Conservation (phyloP, 2,329 filamentous ascomycete genomes). For the Ophiostoma sp. region DNA sequence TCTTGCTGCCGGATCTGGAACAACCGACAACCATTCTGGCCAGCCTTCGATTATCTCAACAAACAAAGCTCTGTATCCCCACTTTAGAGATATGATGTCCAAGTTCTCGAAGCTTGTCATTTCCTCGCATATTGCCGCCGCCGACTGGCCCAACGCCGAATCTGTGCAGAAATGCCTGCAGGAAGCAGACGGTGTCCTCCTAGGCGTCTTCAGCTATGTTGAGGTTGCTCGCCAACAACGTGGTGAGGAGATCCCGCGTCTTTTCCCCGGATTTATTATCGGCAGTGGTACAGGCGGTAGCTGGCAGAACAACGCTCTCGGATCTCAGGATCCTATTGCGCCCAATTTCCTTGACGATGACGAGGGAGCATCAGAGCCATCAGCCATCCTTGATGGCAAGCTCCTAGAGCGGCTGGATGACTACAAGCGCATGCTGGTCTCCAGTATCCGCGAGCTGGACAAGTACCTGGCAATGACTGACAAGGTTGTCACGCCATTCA, state of each 20-base stretch:
- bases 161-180: constrained; percentile 92
- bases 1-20: constrained; percentile 91
- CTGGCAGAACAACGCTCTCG: constrained; percentile 71
- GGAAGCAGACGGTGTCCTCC: constrained; percentile 92
- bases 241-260: constrained; percentile 85
- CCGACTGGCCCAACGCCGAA: constrained; percentile 91
- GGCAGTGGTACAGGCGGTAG: constrained; percentile 78
- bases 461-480: constrained; percentile 72
- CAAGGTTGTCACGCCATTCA: constrained; percentile 72
- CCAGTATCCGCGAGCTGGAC: constrained; percentile 79
- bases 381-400: constrained; percentile 65
- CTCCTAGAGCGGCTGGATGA: constrained; percentile 81
- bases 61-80: constrained; percentile 93
- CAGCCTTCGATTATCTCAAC: constrained; percentile 99
- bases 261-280: constrained; percentile 88
- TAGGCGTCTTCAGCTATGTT: constrained; percentile 93
- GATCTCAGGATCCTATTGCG: constrained; percentile 62
- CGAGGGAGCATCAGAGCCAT: constrained; percentile 66
- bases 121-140: constrained; percentile 93
- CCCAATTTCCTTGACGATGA: constrained; percentile 84
- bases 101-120: constrained; percentile 98
- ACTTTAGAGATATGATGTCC: constrained; percentile 99
- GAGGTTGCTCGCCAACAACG: constrained; percentile 90
- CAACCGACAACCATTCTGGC: constrained; percentile 96
- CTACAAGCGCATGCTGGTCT: constrained; percentile 75